Conservation (phyloP, 805 yeast species). For the Candida pini region DNA sequence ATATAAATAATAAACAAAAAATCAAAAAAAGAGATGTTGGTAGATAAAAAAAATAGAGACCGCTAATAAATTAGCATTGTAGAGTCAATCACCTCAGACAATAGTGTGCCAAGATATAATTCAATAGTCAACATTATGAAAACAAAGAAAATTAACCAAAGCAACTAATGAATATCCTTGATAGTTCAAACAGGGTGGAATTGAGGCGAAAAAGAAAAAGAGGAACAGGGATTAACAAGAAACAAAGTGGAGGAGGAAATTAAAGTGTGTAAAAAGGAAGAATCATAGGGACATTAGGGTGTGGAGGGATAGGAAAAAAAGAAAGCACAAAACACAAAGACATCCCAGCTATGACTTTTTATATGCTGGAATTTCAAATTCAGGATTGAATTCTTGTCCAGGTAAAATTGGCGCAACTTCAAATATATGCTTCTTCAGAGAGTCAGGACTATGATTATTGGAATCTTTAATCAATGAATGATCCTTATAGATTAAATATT, state of each 20-base stretch:
- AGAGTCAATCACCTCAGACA: no score
- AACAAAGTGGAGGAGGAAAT: background rate
- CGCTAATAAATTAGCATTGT: no score
- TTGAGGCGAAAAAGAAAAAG: background rate
- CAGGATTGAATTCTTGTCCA: conserved; percentile 63
- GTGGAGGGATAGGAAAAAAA: background rate
- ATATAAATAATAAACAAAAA: no score
- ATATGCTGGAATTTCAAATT: conserved; percentile 65
- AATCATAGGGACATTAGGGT: no score
- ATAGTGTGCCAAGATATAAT: no score
- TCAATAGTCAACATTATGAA: no score
- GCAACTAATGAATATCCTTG: no score
- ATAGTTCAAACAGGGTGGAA: no score
- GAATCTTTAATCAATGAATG: conserved; percentile 38
- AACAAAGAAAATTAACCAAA: no score
- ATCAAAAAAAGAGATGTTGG: no score
- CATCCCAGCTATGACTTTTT: conserved; percentile 37
- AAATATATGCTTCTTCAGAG: conserved; percentile 50
- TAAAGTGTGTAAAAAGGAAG: background rate
- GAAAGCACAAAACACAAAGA: background rate
- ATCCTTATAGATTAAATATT: conserved; percentile 58
- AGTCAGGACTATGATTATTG: conserved; percentile 37
- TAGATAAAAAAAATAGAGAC: no score
- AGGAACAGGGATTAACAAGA: conserved; percentile 1
- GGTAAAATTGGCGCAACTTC: conserved; percentile 76